These are phyloP conservation scores for Colletotrichum phormii DNA, from an alignment of 2,329 filamentous ascomycete genomes.

Conservation along the genomic window DNA sequence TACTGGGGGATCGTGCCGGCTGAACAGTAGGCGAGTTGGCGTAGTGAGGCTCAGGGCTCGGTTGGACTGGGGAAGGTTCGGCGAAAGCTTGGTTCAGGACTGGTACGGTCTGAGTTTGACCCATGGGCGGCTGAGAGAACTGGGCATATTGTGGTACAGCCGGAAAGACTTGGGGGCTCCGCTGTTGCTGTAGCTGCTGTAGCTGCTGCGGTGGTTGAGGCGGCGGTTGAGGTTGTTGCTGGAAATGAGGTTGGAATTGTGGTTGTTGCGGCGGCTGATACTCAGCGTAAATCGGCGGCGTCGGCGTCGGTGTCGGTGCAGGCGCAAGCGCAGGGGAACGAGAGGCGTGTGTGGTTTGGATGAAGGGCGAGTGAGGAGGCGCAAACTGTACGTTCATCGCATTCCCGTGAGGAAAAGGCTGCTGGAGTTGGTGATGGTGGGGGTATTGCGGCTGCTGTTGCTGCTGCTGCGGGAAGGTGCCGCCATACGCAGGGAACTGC, in stretches of 20 bases:
- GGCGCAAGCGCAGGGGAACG: conserved; percentile 30
- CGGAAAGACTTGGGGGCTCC: conserved; percentile 16
- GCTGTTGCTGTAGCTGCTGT: conserved; percentile 16
- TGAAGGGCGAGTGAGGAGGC: conserved; percentile 25
- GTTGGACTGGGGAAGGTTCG: conserved; percentile 38
- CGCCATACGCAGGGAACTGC: conserved; percentile 39
- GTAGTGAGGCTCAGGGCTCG: conserved; percentile 53
- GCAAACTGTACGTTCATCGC: conserved; percentile 27
- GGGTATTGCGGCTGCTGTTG: conserved; percentile 37
- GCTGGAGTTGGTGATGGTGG: conserved; percentile 24
- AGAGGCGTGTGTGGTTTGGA: conserved; percentile 16
- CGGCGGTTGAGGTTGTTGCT: conserved; percentile 33
- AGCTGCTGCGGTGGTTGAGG: conserved; percentile 1
- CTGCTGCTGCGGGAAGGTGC: conserved; percentile 41
- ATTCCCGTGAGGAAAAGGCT: conserved; percentile 19
- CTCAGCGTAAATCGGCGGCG: conserved; percentile 15
- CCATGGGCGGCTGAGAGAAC: conserved; percentile 34
- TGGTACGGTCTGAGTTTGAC: conserved; percentile 26
- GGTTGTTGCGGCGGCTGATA: conserved; percentile 33
- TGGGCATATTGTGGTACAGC: conserved; percentile 30
- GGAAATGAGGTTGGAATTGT: conserved; percentile 25
- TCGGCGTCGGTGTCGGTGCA: conserved; percentile 6
- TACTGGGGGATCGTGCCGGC: conserved; percentile 48
- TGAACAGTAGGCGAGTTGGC: conserved; percentile 55
- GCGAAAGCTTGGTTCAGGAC: conserved; percentile 20